These are phyloP conservation scores for Dactylonectria macrodidyma DNA, from an alignment of 2,329 filamentous ascomycete genomes.

Conservation along the genomic window DNA sequence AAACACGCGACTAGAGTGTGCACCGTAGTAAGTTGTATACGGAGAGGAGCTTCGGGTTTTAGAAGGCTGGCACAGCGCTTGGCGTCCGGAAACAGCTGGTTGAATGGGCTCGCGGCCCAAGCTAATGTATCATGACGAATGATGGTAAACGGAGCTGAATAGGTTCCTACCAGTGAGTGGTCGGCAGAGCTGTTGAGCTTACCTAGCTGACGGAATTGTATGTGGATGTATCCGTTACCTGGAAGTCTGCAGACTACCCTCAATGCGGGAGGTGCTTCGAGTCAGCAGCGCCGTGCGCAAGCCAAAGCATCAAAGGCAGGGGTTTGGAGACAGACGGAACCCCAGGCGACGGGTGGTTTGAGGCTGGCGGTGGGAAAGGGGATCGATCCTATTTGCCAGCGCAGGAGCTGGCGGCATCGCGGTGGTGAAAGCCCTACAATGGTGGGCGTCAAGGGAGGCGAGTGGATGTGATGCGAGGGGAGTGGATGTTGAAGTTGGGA, in stretches of 20 bases:
- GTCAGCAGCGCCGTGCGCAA: background rate
- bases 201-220: too few relatives aligned
- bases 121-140: background rate
- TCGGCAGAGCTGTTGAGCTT: too few relatives aligned
- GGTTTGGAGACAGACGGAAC: background rate
- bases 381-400: constrained; percentile 1
- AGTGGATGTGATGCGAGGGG: too few relatives aligned
- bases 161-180: background rate
- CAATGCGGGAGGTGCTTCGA: background rate
- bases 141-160: background rate
- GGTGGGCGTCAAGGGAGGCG: too few relatives aligned
- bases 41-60: background rate
- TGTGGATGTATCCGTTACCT: too few relatives aligned
- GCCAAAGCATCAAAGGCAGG: background rate
- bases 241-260: background rate
- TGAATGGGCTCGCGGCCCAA: background rate
- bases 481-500: background rate
- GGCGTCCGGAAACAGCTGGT: background rate
- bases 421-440: background rate
- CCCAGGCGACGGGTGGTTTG: background rate
- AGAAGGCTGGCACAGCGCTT: background rate
- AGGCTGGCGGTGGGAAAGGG: background rate
- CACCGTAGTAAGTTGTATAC: background rate
- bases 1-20: background rate
- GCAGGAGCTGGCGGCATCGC: background rate